A percentile compares a stretch with the other conserved stretches of the same genome.
phyloP scores from a whole-genome alignment of 1,284 basidiomycete species.

The Butyriboletus appendiculatus region DNA sequence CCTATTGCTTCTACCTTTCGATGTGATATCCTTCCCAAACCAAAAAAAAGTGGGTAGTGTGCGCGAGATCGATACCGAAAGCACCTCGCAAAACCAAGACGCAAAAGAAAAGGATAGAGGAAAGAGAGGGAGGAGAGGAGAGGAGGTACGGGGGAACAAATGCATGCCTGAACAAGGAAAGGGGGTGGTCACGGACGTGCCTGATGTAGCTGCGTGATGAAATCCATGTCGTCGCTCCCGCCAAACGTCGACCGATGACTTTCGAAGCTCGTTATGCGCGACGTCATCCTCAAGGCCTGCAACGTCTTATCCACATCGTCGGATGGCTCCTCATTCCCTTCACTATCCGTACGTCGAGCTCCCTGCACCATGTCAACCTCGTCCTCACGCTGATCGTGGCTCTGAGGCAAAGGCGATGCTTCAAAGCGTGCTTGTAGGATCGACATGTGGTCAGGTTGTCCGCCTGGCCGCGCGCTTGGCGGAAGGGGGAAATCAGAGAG shows the following conservation, averaged over 20 bases:
- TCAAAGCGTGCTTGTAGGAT: constrained; percentile 49
- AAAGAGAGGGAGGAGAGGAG: too few species aligned
- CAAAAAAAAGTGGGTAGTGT: constrained; percentile 4
- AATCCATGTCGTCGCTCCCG: constrained; percentile 29
- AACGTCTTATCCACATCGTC: constrained; percentile 18
- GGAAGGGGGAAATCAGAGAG: constrained; percentile 76
- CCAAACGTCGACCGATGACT: constrained; percentile 32
- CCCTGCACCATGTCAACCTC: background rate
- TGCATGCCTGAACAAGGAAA: background rate
- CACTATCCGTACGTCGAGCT: background rate
- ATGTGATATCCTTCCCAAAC: constrained; percentile 10
- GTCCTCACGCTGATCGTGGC: background rate
- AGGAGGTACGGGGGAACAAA: background rate
- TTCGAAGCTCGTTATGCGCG: constrained; percentile 12
- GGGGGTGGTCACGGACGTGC: constrained; percentile 4
- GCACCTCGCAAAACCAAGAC: constrained; percentile 10
- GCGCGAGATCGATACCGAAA: constrained; percentile 5
- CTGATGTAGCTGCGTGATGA: constrained; percentile 15
- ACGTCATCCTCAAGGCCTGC: constrained; percentile 8
- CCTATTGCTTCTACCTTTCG: constrained; percentile 6
- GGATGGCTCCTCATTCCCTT: background rate
- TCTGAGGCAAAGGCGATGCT: constrained; percentile 14
- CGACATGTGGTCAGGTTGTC: constrained; percentile 41
- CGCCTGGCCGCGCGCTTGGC: constrained; percentile 39
- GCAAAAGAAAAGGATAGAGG: background rate